Evolutionary conservation across 371 early-diverging fungal genomes (phyloP).

Genomic region (Actinomortierella ambigua): DNA sequence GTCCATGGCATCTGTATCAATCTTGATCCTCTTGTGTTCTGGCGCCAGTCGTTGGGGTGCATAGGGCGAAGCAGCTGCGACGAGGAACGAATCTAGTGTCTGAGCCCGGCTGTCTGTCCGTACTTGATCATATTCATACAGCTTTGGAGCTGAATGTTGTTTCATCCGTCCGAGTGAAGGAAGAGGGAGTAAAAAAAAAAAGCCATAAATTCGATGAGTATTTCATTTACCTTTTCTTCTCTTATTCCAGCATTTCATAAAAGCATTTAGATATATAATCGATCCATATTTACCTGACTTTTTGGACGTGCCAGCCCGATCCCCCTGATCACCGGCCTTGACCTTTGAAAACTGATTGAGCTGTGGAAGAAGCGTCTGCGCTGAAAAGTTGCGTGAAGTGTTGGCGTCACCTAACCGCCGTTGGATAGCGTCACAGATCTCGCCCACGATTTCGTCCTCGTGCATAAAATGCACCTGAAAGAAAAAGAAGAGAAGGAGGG

Average conservation of each 20-base stretch:
- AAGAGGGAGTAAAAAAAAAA: background rate
- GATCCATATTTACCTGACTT: constrained; percentile 21
- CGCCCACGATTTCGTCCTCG: constrained; percentile 82
- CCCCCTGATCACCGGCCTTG: constrained; percentile 12
- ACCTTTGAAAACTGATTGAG: constrained; percentile 5
- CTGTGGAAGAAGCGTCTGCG: constrained; percentile 51
- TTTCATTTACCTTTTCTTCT: too few species aligned
- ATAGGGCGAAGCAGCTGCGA: constrained; percentile 28
- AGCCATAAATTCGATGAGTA: too few species aligned
- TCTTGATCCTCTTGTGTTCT: constrained; percentile 18
- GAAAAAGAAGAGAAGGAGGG: background rate
- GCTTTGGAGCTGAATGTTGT: constrained; percentile 23
- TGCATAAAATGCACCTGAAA: constrained; percentile 87
- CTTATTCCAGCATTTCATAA: too few species aligned
- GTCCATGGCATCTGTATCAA: constrained; percentile 15
- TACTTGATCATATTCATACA: constrained; percentile 69
- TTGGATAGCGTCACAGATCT: constrained; percentile 68
- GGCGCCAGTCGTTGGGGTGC: constrained; percentile 9
- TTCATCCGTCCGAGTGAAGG: background rate
- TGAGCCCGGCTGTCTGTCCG: constrained; percentile 78
- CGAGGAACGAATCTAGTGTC: constrained; percentile 70
- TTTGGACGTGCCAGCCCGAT: constrained; percentile 12
- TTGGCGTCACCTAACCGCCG: constrained; percentile 54
- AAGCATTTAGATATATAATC: too few species aligned
- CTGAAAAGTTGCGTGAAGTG: constrained; percentile 58